Evolutionary conservation across 2,329 filamentous ascomycete species (phyloP), one percentile per base, ranked within the genome.

Genomic region (Curvularia eragrostidis): DNA sequence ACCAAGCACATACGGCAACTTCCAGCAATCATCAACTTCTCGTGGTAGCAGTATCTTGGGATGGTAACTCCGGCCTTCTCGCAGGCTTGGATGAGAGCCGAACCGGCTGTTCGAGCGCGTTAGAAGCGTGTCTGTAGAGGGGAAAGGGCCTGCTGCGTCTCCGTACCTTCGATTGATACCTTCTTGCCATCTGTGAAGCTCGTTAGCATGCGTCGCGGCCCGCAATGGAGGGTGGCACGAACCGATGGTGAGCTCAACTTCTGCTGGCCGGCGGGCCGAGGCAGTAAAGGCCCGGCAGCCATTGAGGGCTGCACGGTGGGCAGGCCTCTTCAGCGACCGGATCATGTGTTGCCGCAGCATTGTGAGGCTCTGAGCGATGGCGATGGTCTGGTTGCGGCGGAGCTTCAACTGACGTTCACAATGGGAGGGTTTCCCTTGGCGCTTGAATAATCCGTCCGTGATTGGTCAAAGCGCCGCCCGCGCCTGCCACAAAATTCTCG

Each of bases 1-100:
- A 99, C 95, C 75, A 99, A 83, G 81, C 95, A 99, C 95, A 99
- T 99, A 83, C 95, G 93, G 82, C 95, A 99, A 82, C 98, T 99
- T 80, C 95, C 95, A 74, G 95, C 95, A 85, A 99, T 97, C 89
- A 96, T 93, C 70, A 99, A 86, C 83, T 99, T 98, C 90, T 98
- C 94, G 86, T 97, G 94, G 81, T 98, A 98, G 82, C 94, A 98
- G 81, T 97, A 97, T 91, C 93, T 93, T 70, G 94, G 94, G 75
- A 98, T 85, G 62, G 90, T 95, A 67, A 85, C 86, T 75, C 95
- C 95, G 66, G 94, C 95, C 84, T 99, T 97, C 82, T 99, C 95
- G 84, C 95, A 99, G 76, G 95, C 95, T 83, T 99, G 95, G 78
- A 99, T 99, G 73, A 99, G 86, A 75, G 95, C 94, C 71, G 95